Evolutionary conservation across 2,329 filamentous ascomycete species (phyloP), one percentile per base, ranked within the genome.

Genomic region (Lachnum nothofagi): DNA sequence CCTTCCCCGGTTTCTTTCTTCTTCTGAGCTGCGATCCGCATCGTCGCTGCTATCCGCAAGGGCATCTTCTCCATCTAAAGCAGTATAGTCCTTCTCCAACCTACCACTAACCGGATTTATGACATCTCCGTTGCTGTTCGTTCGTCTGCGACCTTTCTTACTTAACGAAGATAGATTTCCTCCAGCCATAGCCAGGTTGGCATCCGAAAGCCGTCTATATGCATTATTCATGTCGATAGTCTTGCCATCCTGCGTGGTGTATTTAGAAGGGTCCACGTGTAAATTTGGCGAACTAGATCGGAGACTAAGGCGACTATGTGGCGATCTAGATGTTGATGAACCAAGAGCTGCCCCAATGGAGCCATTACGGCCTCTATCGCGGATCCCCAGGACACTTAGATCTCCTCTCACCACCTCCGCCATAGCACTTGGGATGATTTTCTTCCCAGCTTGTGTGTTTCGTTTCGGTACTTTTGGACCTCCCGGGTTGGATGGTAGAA

Each of bases 171-270:
- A 76, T 25, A 91, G 68, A 43, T 73, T 78, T 23, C 85, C 83
- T 16, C 79, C 76, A 4, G 83, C 82, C 24, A 75, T 76, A 3
- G 80, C 74, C 37, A 91, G 68, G 43, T 83, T 82, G 9, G 84
- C 84, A 62, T 91, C 84, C 1, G 86, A 88, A 16, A 90, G 70
- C 50, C 80, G 78, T 43, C 83, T 76, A 62, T 90, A 88, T 3
- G 85, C 83, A 54, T 74, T 84, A 50, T 77, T 80, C 67, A 86
- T 78, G 62, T 90, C 84, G 44, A 89, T 70, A 1, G 78, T 65
- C 40, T 78, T 75, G 9, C 80, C 82, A 46, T 81, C 80, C 35
- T 80, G 77, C 3, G 86, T 72, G 38, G 80, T 71, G 12, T 77
- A 50, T 31, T 56, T 59, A 9, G 46, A 69, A 38, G 69, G 73